These are phyloP conservation scores for Hygrophoropsis aurantiaca DNA, from an alignment of 768 basidiomycete genomes.

Conservation along the genomic window DNA sequence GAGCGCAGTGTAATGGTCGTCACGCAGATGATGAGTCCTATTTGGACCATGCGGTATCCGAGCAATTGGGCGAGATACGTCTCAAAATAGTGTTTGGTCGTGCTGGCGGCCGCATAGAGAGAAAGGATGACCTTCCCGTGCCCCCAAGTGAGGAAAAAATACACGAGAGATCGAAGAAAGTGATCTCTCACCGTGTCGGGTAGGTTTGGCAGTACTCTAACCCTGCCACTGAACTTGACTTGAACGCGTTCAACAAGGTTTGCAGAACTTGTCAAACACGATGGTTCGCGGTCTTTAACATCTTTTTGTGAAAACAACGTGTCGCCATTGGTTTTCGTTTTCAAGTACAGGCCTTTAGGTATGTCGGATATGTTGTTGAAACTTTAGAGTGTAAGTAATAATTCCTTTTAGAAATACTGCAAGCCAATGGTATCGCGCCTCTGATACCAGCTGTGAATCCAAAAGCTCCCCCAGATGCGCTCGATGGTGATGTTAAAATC, in stretches of 20 bases:
- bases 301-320: too few relatives aligned
- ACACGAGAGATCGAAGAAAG: constrained; percentile 22
- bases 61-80: constrained; percentile 14
- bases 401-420: constrained; percentile 17
- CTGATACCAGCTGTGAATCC: too few relatives aligned
- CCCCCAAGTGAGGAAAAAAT: constrained; percentile 4
- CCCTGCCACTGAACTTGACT: too few relatives aligned
- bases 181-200: constrained; percentile 17
- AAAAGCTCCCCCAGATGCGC: not conserved
- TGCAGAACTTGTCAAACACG: too few relatives aligned
- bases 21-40: constrained; percentile 22
- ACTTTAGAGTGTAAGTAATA: too few relatives aligned
- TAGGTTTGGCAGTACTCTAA: too few relatives aligned
- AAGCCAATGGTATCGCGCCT: constrained; percentile 17
- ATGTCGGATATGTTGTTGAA: too few relatives aligned
- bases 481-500: not conserved
- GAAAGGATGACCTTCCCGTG: too few relatives aligned
- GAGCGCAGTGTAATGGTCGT: too few relatives aligned
- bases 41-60: constrained; percentile 5
- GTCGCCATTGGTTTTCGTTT: constrained; percentile 14
- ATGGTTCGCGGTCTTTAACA: too few relatives aligned
- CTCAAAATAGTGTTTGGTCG: constrained; percentile 7
- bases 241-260: too few relatives aligned
- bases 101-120: rapidly evolving
- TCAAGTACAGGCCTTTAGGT: constrained; percentile 18